phyloP scores from a whole-genome alignment of 2,329 filamentous ascomycete species.

The Trichoderma hamatum region DNA sequence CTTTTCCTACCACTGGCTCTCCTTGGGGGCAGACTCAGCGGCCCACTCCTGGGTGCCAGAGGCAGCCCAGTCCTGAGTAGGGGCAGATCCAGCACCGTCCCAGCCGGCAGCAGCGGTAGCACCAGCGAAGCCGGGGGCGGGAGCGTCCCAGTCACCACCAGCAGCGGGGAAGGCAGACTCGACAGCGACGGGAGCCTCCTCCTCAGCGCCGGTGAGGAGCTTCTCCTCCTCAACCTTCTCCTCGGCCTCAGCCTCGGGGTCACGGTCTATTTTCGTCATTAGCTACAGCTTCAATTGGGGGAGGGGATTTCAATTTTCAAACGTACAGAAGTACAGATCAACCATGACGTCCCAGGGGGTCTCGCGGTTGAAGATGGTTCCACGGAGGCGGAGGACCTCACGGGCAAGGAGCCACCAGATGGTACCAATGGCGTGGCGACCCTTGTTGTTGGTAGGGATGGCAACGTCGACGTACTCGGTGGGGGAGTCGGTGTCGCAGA shows the following conservation, averaged over 20 bases:
- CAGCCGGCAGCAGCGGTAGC: constrained; percentile 58
- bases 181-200: constrained; percentile 77
- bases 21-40: constrained; percentile 59
- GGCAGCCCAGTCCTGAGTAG: constrained; percentile 64
- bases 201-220: constrained; percentile 77
- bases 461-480: constrained; percentile 99
- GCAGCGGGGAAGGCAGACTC: constrained; percentile 74
- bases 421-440: constrained; percentile 96
- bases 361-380: constrained; percentile 94
- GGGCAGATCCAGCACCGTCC: constrained; percentile 49
- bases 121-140: constrained; percentile 70
- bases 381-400: constrained; percentile 98
- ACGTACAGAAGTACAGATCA: constrained; percentile 97
- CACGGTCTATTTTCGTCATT: constrained; percentile 66
- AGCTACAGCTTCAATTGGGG: background rate
- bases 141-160: constrained; percentile 82
- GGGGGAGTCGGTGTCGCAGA: constrained; percentile 98
- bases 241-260: constrained; percentile 99
- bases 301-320: background rate
- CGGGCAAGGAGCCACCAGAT: constrained; percentile 99
- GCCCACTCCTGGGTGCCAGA: constrained; percentile 71
- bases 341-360: constrained; percentile 99
- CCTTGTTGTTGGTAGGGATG: constrained; percentile 99
- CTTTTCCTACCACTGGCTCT: constrained; percentile 54
- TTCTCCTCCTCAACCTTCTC: constrained; percentile 97